These are phyloP conservation scores for Rhypophila decipiens DNA, from an alignment of 495 filamentous ascomycete genomes.

Conservation along the genomic window DNA sequence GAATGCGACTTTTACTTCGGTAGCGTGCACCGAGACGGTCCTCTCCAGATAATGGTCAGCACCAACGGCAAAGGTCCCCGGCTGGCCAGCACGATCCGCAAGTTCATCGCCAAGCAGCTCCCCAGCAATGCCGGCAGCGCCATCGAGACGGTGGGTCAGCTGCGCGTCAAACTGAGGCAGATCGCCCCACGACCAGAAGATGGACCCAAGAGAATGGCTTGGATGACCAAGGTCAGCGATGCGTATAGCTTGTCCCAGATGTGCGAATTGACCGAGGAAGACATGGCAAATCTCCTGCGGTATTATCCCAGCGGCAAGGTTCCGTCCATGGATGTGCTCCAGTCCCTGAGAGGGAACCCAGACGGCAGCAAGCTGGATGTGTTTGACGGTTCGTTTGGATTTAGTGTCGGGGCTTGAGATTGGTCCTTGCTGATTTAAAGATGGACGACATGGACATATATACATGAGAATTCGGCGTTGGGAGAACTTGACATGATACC, in stretches of 20 bases:
- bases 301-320: conserved; percentile 57
- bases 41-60: conserved; percentile 94
- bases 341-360: conserved; percentile 41
- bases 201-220: conserved; percentile 86
- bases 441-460: background rate
- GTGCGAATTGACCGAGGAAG: conserved; percentile 72
- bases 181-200: conserved; percentile 66
- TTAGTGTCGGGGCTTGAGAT: conserved; percentile 43
- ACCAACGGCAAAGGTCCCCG: conserved; percentile 96
- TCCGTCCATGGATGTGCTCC: conserved; percentile 41
- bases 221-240: conserved; percentile 92
- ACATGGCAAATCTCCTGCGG: conserved; percentile 70
- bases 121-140: conserved; percentile 74
- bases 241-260: conserved; percentile 80
- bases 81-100: conserved; percentile 77
- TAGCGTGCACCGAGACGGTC: conserved; percentile 88
- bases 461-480: background rate
- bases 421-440: background rate
- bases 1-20: conserved; percentile 99
- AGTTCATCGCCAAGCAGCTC: conserved; percentile 70
- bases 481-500: conserved; percentile 2
- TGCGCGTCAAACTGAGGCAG: conserved; percentile 72
- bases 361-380: conserved; percentile 39
- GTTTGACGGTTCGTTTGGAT: conserved; percentile 56
- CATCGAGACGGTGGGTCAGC: conserved; percentile 70